Percentiles rank a stretch among this genome's conserved stretches.
These are phyloP conservation scores for Leccinum aurantiacum DNA, from an alignment of 768 basidiomycete species.

Conservation along the genomic window DNA sequence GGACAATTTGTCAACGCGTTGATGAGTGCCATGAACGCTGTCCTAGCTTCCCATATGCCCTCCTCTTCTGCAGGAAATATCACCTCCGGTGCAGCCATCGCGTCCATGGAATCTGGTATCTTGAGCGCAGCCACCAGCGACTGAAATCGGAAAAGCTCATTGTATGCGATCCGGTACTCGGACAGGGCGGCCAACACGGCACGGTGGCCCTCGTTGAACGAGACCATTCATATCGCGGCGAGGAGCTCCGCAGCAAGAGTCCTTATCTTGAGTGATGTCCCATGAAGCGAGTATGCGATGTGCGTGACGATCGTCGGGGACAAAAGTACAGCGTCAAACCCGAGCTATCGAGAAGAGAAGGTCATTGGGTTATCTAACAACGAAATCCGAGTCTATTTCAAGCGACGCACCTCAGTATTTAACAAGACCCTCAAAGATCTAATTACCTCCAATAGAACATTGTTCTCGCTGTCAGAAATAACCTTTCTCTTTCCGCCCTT, in stretches of 20 bases:
- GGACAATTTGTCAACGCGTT: constrained; percentile 80
- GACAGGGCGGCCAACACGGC: constrained; percentile 76
- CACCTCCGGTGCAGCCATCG: constrained; percentile 29
- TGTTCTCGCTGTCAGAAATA: constrained; percentile 65
- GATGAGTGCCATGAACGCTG: constrained; percentile 71
- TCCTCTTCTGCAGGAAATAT: constrained; percentile 55
- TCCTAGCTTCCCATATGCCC: constrained; percentile 79
- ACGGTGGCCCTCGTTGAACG: constrained; percentile 66
- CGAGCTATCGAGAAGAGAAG: constrained; percentile 46
- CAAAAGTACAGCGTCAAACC: constrained; percentile 65
- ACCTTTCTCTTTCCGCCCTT: constrained; percentile 63
- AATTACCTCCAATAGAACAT: constrained; percentile 68
- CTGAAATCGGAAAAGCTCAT: constrained; percentile 80
- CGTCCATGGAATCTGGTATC: constrained; percentile 45
- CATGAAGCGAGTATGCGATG: constrained; percentile 69
- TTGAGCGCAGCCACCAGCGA: constrained; percentile 64
- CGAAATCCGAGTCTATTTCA: neutral
- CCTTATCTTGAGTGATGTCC: constrained; percentile 65
- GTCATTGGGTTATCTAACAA: neutral
- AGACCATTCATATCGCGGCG: constrained; percentile 80
- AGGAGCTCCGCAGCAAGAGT: constrained; percentile 74
- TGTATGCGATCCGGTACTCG: constrained; percentile 69
- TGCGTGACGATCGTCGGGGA: constrained; percentile 68
- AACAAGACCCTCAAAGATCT: constrained; percentile 80
- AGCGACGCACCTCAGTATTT: constrained; percentile 69